Evolutionary conservation across 2,329 filamentous ascomycete species (phyloP), one percentile per base, ranked within the genome.

Genomic region (Colletotrichum falcatum): DNA sequence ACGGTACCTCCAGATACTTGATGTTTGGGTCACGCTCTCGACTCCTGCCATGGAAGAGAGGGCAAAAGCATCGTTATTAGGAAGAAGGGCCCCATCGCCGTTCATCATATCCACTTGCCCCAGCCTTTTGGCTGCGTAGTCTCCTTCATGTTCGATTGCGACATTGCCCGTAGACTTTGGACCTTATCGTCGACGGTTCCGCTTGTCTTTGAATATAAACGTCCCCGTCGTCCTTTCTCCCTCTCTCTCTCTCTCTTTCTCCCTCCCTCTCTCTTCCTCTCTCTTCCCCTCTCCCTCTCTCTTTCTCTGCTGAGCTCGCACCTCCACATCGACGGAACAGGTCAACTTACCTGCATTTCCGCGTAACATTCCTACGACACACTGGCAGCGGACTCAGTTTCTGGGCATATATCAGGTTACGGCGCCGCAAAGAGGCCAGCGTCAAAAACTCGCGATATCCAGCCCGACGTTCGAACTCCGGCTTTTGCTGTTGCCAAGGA

Each of bases 91-190:
- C 70, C 70, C 61, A 33, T 60, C 30, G 44, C 56, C 61, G 63
- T 66, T 67, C 61, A 66, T 61, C 37, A 66, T 66, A 71, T 56
- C 61, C 70, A 66, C 70, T 65, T 72, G 66, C 60, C 70, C 66
- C 66, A 59, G 42, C 51, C 28, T 58, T 61, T 61, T 58, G 54
- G 37, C 56, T 68, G 58, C 61, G 59, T 70, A 71, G 70, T 49
- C 65, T 55, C 44, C 42, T 49, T 26, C 39, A 37, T 42, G 60
- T 56, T 28, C 54, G 65, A 70, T 71, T 71, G 69, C 69, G 69
- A 71, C 69, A 71, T 71, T 60, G 60, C n/a, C 49, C 51, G 51
- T 53, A n/a, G 35, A 48, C 44, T 46, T 44, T 58, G 58, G 20
- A 33, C 35, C 39, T 53, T 54, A 46, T n/a, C 53, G 51, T 39